These are phyloP conservation scores for Pythium dissimile DNA, from an alignment of 352 stramenopile genomes.

Conservation along the genomic window DNA sequence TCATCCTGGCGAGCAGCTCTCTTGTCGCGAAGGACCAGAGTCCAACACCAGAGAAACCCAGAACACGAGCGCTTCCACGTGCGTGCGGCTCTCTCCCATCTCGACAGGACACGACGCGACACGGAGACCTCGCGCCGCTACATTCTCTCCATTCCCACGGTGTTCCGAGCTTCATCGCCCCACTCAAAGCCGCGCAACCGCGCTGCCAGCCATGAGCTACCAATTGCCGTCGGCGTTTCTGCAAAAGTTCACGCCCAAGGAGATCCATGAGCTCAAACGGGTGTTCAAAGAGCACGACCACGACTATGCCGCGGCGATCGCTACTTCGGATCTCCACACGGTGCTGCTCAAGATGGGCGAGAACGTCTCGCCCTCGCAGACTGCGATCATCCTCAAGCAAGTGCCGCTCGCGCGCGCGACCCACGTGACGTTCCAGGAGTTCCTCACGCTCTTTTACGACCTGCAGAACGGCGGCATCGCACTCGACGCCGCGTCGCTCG, in stretches of 20 bases:
- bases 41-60: slow-evolving; percentile 15
- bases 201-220: slow-evolving; percentile 64
- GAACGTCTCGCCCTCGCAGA: slow-evolving; percentile 65
- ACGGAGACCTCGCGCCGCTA: neutral
- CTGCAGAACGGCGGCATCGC: slow-evolving; percentile 64
- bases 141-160: neutral
- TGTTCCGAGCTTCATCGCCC: neutral
- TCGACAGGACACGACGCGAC: no score
- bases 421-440: slow-evolving; percentile 77
- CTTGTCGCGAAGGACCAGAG: no score
- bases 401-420: slow-evolving; percentile 40
- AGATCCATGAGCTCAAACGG: slow-evolving; percentile 85
- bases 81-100: slow-evolving; percentile 10
- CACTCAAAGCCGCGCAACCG: neutral
- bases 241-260: slow-evolving; percentile 85
- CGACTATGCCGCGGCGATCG: slow-evolving; percentile 61
- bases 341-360: slow-evolving; percentile 79
- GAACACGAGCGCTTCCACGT: neutral
- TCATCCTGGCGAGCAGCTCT: no score
- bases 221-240: slow-evolving; percentile 77
- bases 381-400: slow-evolving; percentile 59
- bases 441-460: slow-evolving; percentile 74
- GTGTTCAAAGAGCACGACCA: slow-evolving; percentile 84
- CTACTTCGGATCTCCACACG: slow-evolving; percentile 40
- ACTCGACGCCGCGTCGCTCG: slow-evolving; percentile 40